A percentile compares a stretch with the other conserved stretches of the same genome.
Conservation (phyloP, 192 early-diverging fungal genomes). For the Coemansia sp. region DNA sequence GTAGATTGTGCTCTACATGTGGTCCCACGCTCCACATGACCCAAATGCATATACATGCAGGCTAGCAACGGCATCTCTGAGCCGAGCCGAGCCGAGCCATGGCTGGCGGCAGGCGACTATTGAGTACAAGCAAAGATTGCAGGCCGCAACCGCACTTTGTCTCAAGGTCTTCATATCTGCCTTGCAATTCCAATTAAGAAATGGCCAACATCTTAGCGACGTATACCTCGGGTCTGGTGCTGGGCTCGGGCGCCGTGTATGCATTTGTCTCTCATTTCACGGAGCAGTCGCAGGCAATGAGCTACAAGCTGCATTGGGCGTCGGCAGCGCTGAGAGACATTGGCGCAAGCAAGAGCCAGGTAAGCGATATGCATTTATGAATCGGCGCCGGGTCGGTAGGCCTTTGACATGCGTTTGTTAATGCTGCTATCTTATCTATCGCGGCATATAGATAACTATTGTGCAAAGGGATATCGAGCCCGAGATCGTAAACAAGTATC, state of each 20-base stretch:
- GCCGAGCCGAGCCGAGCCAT: neutral
- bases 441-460: conserved; percentile 11
- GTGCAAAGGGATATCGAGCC: conserved; percentile 23
- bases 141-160: no score
- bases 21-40: neutral
- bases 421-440: neutral
- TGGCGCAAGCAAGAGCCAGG: conserved; percentile 12
- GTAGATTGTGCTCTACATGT: no score
- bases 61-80: neutral
- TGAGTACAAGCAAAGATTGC: no score
- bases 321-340: conserved; percentile 25
- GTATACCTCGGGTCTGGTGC: conserved; percentile 47
- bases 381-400: neutral
- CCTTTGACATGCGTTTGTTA: neutral
- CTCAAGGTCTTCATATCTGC: no score
- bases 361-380: conserved; percentile 3
- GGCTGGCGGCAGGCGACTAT: no score
- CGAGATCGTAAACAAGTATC: conserved; percentile 26
- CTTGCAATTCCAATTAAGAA: neutral
- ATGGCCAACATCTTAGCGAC: conserved; percentile 53
- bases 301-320: conserved; percentile 35
- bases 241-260: conserved; percentile 43
- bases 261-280: conserved; percentile 41
- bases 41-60: neutral
- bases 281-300: conserved; percentile 30